Base-by-base conservation (phyloP, 352 stramenopile species). In the Thraustochytrium striatum region DNA sequence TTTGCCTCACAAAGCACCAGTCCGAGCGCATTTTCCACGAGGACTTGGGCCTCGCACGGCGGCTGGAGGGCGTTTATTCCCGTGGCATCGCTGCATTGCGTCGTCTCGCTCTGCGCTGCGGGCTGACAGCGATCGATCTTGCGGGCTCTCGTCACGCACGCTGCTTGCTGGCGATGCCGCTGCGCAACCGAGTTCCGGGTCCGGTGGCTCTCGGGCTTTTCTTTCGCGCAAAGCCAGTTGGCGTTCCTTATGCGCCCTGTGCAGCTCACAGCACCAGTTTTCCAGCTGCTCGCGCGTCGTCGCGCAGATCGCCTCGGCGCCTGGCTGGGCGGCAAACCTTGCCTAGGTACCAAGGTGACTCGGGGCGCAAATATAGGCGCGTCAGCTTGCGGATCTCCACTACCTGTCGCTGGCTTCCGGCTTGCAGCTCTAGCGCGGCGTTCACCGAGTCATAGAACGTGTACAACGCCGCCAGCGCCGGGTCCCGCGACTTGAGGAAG, bases 331-430 rank as follows among this genome's bases (percentile, higher is more conserved):
- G n/a, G n/a, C n/a, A n/a, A n/a, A n/a, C n/a, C n/a, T 70, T 38
- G 19, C 59, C 59, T 28, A 75, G 30, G 30, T 33, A 75, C 19
- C 44, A 75, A 35, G 44, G 65, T 30, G 43, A 55, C 21, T 38
- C 65, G 11, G 65, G 65, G 11, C 41, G 58, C 35, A 75, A 25
- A 43, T 75, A 75, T 7, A 38, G n/a, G n/a, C 43, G 44, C 7
- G 30, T 38, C 16, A 75, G 58, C 9, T 61, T 30, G 3, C 65
- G 65, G 9, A 75, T 28, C 8, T 38, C n/a, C n/a, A 13, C 13
- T n/a, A 70, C 13, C 38, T 53, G 13, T n/a, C 8, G 8, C 3
- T 5, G 13, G 39, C 13, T n/a, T 7, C 59, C 59, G 1, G 5
- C 19, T n/a, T 7, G 7, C n/a, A 41, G 16, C 50, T 16, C 9